Conservation (phyloP, 2,329 filamentous ascomycete genomes). For the Colletotrichum ledebouriae region DNA sequence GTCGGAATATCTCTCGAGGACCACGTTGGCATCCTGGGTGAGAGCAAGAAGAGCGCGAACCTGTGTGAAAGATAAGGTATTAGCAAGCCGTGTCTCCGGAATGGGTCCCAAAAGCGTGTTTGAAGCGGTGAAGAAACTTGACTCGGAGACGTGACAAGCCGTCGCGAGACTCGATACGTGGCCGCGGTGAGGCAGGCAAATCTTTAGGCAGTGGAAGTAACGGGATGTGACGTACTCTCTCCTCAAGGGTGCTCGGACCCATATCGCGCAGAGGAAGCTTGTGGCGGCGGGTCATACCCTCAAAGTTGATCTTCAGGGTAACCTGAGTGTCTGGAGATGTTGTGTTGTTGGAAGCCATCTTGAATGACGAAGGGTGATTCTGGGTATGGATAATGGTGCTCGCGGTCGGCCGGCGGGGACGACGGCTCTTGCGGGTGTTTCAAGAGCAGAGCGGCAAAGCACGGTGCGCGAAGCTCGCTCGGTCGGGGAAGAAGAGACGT, state of each 20-base stretch:
- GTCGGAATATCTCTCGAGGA: slow-evolving; percentile 95
- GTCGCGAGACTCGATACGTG: background rate
- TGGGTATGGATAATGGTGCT: slow-evolving; percentile 28
- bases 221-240: slow-evolving; percentile 77
- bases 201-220: background rate
- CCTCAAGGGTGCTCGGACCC: slow-evolving; percentile 78
- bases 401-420: slow-evolving; percentile 38
- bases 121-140: background rate
- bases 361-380: slow-evolving; percentile 11
- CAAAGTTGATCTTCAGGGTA: slow-evolving; percentile 86
- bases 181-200: background rate
- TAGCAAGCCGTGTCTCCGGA: slow-evolving; percentile 4
- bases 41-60: slow-evolving; percentile 78
- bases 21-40: slow-evolving; percentile 69
- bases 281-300: slow-evolving; percentile 83
- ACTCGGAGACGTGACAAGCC: background rate
- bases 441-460: slow-evolving; percentile 38
- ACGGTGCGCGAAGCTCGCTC: slow-evolving; percentile 40
- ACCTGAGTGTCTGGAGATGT: slow-evolving; percentile 54
- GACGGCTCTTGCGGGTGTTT: slow-evolving; percentile 41
- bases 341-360: slow-evolving; percentile 38
- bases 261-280: slow-evolving; percentile 92
- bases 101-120: background rate
- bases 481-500: slow-evolving; percentile 25
- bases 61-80: slow-evolving; percentile 56